Evolutionary conservation across 2,329 filamentous ascomycete species (phyloP).

Genomic region (Claviceps sp.): DNA sequence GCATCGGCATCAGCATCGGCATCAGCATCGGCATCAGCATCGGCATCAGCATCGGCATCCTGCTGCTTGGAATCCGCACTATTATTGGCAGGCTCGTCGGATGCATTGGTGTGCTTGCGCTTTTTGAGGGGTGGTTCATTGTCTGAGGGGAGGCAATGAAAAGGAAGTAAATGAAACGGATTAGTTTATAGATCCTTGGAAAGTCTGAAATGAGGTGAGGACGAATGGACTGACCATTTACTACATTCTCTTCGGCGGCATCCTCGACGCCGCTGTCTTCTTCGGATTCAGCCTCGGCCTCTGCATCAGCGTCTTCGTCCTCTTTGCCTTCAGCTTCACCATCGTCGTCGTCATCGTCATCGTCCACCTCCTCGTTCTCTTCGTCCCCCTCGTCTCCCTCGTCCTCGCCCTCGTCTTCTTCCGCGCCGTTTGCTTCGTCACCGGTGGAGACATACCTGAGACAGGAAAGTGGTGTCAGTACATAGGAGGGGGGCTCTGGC

Average conservation of each 20-base stretch:
- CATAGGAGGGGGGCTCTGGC: neutral
- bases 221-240: constrained; percentile 18
- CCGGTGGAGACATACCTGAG: constrained; percentile 23
- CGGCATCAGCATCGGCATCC: constrained; percentile 19
- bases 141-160: constrained; percentile 11
- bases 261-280: constrained; percentile 7
- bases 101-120: constrained; percentile 29
- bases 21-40: neutral
- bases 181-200: neutral
- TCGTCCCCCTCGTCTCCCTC: constrained; percentile 25
- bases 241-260: constrained; percentile 18
- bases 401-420: constrained; percentile 25
- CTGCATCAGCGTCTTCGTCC: constrained; percentile 10
- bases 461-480: neutral
- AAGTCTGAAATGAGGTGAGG: neutral
- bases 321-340: constrained; percentile 15
- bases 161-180: neutral
- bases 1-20: constrained; percentile 15
- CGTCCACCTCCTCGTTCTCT: constrained; percentile 20
- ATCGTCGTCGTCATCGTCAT: constrained; percentile 19
- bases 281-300: constrained; percentile 7
- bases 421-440: constrained; percentile 27
- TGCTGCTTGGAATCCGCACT: constrained; percentile 16
- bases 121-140: constrained; percentile 37
- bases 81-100: constrained; percentile 17